These are phyloP conservation scores for Cutaneotrichosporon cutaneum DNA, from an alignment of 1,284 basidiomycete species.

Conservation along the genomic window DNA sequence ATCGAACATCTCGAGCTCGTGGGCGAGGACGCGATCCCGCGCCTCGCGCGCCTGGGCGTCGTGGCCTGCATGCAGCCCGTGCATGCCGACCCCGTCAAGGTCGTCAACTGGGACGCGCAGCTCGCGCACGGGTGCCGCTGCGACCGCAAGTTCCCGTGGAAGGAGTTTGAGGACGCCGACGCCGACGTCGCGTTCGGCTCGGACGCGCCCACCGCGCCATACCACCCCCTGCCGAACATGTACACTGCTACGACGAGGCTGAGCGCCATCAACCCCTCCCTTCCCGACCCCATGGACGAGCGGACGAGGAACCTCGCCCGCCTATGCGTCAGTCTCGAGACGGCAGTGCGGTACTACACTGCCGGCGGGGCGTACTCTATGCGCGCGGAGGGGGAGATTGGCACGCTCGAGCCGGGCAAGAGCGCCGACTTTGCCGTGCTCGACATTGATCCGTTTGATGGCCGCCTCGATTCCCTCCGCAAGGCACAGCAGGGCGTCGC, in stretches of 20 bases:
- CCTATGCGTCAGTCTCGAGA: slow-evolving; percentile 22
- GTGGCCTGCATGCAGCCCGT: slow-evolving; percentile 41
- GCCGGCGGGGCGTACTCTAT: slow-evolving; percentile 31
- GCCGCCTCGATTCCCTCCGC: slow-evolving; percentile 29
- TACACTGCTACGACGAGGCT: slow-evolving; percentile 38
- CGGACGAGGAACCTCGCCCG: slow-evolving; percentile 14
- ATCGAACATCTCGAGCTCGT: slow-evolving; percentile 43
- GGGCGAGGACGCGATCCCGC: slow-evolving; percentile 26
- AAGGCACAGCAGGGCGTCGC: slow-evolving; percentile 31
- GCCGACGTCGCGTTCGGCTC: slow-evolving; percentile 36
- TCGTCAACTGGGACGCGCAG: slow-evolving; percentile 33
- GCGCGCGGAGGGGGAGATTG: slow-evolving; percentile 22
- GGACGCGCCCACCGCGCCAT: slow-evolving; percentile 37
- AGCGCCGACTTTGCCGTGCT: slow-evolving; percentile 37
- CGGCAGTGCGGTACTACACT: slow-evolving; percentile 28
- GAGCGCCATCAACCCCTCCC: slow-evolving; percentile 29
- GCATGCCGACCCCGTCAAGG: slow-evolving; percentile 38
- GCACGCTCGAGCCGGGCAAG: slow-evolving; percentile 30
- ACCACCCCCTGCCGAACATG: slow-evolving; percentile 33
- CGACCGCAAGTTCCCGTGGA: slow-evolving; percentile 37
- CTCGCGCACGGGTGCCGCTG: slow-evolving; percentile 32
- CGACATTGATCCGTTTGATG: slow-evolving; percentile 32
- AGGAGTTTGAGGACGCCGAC: slow-evolving; percentile 30
- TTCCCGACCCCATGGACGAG: slow-evolving; percentile 19
- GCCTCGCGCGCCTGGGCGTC: slow-evolving; percentile 32